Evolutionary conservation across 768 basidiomycete genomes (phyloP).

Genomic region (Scleroderma bovista): DNA sequence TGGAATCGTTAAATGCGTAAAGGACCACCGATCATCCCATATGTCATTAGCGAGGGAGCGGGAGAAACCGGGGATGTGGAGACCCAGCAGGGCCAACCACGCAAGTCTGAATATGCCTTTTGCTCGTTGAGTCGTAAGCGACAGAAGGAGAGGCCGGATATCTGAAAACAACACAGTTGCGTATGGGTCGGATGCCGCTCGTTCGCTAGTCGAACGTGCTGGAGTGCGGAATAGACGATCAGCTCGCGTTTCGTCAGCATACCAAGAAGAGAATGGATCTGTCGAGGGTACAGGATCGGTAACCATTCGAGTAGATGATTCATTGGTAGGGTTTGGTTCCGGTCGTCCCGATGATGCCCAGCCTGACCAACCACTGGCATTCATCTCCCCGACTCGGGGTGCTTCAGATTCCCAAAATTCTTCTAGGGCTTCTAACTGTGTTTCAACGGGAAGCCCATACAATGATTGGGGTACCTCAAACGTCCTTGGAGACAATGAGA

Average conservation of each 20-base stretch:
- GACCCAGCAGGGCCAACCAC: conserved; percentile 68
- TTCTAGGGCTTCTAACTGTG: conserved; percentile 56
- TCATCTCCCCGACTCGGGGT: conserved; percentile 66
- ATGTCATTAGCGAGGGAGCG: conserved; percentile 35
- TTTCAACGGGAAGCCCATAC: conserved; percentile 36
- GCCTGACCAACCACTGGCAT: conserved; percentile 61
- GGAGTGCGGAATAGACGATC: conserved; percentile 46
- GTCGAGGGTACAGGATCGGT: conserved; percentile 22
- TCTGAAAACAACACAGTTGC: conserved; percentile 69
- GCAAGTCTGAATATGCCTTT: conserved; percentile 57
- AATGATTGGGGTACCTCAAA: conserved; percentile 53
- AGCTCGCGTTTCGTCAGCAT: conserved; percentile 44
- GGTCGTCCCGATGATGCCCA: conserved; percentile 50
- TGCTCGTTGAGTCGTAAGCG: conserved; percentile 37
- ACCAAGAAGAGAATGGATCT: conserved; percentile 71
- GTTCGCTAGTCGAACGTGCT: conserved; percentile 47
- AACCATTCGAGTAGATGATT: conserved; percentile 10
- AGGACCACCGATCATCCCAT: conserved; percentile 69
- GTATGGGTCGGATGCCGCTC: conserved; percentile 60
- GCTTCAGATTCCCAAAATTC: conserved; percentile 82
- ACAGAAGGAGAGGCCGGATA: conserved; percentile 52
- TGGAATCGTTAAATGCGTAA: conserved; percentile 40
- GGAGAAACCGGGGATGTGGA: conserved; percentile 65
- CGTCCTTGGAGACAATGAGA: conserved; percentile 29
- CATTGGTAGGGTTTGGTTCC: conserved; percentile 14